These are phyloP conservation scores for Micromonas commoda DNA, from an alignment of 139 green algal genomes.

Conservation along the genomic window DNA sequence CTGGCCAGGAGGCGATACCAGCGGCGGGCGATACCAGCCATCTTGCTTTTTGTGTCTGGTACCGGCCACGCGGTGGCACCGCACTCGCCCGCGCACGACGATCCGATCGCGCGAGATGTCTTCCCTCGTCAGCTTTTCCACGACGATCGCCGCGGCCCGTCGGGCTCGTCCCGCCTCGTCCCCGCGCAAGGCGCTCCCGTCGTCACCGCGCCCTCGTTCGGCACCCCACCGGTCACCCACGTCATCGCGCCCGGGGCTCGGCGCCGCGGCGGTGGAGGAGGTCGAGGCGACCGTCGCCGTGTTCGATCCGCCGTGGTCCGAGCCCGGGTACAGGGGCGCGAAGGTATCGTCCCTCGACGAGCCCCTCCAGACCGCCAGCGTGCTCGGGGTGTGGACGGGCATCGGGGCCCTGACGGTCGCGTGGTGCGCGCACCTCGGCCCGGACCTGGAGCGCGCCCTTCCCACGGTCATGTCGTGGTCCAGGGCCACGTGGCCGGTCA, in stretches of 20 bases:
- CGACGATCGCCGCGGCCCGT: too few species aligned
- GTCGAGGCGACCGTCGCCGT: background rate
- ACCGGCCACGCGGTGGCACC: too few species aligned
- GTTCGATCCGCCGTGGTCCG: constrained; percentile 3
- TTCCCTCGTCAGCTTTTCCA: too few species aligned
- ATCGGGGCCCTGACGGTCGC: background rate
- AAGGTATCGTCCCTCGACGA: background rate
- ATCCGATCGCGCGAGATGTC: too few species aligned
- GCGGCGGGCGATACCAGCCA: too few species aligned
- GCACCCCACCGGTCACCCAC: too few species aligned
- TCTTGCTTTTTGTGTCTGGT: too few species aligned
- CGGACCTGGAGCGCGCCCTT: background rate
- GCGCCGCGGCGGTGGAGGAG: background rate
- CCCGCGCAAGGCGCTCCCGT: too few species aligned
- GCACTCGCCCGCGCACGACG: too few species aligned
- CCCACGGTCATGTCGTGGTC: background rate
- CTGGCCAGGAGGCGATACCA: too few species aligned
- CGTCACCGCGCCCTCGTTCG: too few species aligned
- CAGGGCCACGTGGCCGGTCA: constrained; percentile 4
- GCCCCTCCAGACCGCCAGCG: background rate
- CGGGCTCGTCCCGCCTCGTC: too few species aligned
- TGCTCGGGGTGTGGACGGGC: background rate
- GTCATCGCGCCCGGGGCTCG: background rate
- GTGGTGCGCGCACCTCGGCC: background rate
- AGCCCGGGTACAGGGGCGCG: constrained; percentile 14